Conservation (phyloP, 371 early-diverging fungal species). For the Massospora cicadina region DNA sequence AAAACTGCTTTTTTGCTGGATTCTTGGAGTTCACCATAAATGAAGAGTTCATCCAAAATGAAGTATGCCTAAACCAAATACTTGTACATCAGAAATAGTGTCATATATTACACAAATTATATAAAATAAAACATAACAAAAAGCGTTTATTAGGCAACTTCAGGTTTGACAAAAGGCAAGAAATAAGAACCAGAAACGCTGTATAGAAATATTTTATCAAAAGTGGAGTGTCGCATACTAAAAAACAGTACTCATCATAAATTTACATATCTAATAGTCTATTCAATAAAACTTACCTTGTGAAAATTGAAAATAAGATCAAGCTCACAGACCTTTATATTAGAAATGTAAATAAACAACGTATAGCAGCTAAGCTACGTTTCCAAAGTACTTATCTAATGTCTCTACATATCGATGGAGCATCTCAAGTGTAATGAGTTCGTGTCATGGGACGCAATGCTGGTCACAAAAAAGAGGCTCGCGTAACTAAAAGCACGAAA, state of each 20-base stretch:
- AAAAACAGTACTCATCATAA: background rate
- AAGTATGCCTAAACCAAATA: background rate
- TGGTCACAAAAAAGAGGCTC: slow-evolving; percentile 87
- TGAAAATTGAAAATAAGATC: slow-evolving; percentile 81
- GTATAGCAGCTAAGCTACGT: slow-evolving; percentile 30
- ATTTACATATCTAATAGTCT: background rate
- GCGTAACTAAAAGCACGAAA: slow-evolving; percentile 67
- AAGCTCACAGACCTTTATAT: slow-evolving; percentile 58
- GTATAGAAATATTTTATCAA: background rate
- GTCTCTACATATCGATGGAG: slow-evolving; percentile 96
- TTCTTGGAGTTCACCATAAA: slow-evolving; percentile 72
- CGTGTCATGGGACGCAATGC: slow-evolving; percentile 77
- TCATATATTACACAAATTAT: background rate
- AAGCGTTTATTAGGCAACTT: background rate
- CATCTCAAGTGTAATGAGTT: slow-evolving; percentile 79
- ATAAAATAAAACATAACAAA: background rate
- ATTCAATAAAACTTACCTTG: slow-evolving; percentile 24
- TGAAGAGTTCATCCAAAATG: slow-evolving; percentile 48
- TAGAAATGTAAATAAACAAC: background rate
- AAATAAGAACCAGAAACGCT: background rate
- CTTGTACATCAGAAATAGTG: background rate
- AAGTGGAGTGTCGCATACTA: background rate
- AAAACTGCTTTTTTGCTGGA: slow-evolving; percentile 62
- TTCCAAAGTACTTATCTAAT: slow-evolving; percentile 91
- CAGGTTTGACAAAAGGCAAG: background rate